Evolutionary conservation across 306 rosid species (phyloP), one percentile per base, ranked within the genome.

Genomic region (Begonia masoniana): DNA sequence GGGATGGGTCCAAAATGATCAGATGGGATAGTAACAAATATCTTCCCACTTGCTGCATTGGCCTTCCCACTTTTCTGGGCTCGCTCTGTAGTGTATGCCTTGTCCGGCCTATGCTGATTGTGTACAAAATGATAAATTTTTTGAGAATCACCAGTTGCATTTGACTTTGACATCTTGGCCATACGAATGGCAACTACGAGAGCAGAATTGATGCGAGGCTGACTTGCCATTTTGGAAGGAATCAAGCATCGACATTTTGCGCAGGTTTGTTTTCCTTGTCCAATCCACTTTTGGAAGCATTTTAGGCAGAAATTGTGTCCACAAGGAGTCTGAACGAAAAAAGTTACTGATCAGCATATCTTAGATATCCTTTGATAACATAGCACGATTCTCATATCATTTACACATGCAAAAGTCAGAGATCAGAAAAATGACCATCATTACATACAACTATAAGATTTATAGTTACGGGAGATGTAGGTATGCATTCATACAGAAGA

Each of bases 271-370:
- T 74, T 79, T 1, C 86, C 86, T 52, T 77, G 84, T 9, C 57
- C 73, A 5, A 72, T 41, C 82, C 84, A 79, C 21, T 78, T 88
- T 71, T 78, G 62, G 47, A 88, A 88, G 63, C 97, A 88, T 61
- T 50, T 73, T 59, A 88, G n/a, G 51, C 97, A 88, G 23, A 78
- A 84, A 46, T 80, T 84, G 81, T 84, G 95, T 4, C 94, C 97
- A 26, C 97, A 88, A 1, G 95, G 84, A 0, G 93, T 82, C 97
- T 88, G 66, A 14, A 62, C 12, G 0, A 26, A 26, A 26, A 26
- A 26, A 26, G 36, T 6, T 26, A 26, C 36, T 26, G 36, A 26
- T 26, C 36, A 4, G 36, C 36, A 26, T 6, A 4, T 26, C 36
- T 26, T 26, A 26, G 6, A 26, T 26, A 26, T 26, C 36, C 36